Percentiles rank a stretch among this genome's conserved stretches.
phyloP scores from a whole-genome alignment of 768 basidiomycete genomes.

The Mycena olivaceomarginata region DNA sequence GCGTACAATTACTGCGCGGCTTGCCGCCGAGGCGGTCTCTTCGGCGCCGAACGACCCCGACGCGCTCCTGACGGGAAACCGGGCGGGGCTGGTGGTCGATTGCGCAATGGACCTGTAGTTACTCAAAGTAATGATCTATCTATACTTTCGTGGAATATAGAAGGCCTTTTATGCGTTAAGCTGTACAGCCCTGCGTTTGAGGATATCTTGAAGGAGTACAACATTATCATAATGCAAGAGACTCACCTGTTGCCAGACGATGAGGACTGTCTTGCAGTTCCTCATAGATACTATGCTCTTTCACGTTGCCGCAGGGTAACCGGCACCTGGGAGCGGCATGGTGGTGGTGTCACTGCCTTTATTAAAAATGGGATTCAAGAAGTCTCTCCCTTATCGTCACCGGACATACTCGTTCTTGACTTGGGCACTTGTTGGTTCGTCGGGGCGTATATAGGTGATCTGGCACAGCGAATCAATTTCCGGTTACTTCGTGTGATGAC shows the following conservation, averaged over 20 bases:
- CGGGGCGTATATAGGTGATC: conserved; percentile 24
- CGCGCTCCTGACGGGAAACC: conserved; percentile 30
- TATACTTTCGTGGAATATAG: conserved; percentile 26
- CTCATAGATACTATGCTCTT: conserved; percentile 18
- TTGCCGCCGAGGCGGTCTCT: background rate
- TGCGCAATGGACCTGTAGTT: conserved; percentile 5
- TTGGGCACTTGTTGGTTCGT: conserved; percentile 13
- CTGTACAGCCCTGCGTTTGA: conserved; percentile 33
- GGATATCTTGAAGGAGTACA: background rate
- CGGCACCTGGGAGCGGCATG: conserved; percentile 4
- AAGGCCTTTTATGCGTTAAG: conserved; percentile 25
- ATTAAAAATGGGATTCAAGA: conserved; percentile 18
- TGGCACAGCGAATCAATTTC: no score
- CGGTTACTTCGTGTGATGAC: no score
- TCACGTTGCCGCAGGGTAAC: conserved; percentile 14
- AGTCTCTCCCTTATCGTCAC: conserved; percentile 18
- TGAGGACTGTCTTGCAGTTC: conserved; percentile 19
- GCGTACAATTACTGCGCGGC: background rate
- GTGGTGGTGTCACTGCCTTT: conserved; percentile 28
- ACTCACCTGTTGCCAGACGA: conserved; percentile 19
- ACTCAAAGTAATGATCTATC: background rate
- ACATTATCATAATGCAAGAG: conserved; percentile 13
- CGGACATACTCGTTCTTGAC: conserved; percentile 26
- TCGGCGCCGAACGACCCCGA: background rate
- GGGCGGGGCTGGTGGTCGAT: conserved; percentile 29